Evolutionary conservation across 768 basidiomycete genomes (phyloP).

Genomic region (Xerocomellus dryophilus): DNA sequence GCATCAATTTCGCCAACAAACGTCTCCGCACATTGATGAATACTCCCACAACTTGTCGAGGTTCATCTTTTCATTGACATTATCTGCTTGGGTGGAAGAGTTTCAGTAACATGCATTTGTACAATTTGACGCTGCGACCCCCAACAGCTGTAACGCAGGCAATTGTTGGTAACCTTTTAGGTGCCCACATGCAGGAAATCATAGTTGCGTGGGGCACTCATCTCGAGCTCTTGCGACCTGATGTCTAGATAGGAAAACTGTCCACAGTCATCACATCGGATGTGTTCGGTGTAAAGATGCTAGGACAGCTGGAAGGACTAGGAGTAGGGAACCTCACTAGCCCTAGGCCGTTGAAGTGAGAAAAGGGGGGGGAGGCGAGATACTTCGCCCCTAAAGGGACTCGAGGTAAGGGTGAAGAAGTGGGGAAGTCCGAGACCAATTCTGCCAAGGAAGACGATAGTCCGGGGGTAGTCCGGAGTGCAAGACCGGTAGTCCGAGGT

Average conservation of each 20-base stretch:
- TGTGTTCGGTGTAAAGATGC: no score
- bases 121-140: constrained; percentile 90
- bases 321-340: no score
- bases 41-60: not conserved
- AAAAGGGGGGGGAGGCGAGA: no score
- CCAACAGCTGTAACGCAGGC: constrained; percentile 79
- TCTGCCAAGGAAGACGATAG: no score
- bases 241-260: constrained; percentile 86
- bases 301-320: no score
- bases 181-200: constrained; percentile 90
- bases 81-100: constrained; percentile 14
- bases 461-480: no score
- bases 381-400: no score
- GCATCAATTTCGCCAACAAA: not conserved
- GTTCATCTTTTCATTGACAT: constrained; percentile 10
- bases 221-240: constrained; percentile 85
- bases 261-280: constrained; percentile 79
- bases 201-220: constrained; percentile 89
- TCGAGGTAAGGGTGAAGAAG: no score
- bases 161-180: constrained; percentile 93
- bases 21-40: not conserved
- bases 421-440: no score
- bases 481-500: no score
- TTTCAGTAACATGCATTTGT: constrained; percentile 74
- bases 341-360: no score